Base-by-base conservation (phyloP, 495 filamentous ascomycete genomes). In the Xylaria sp. region DNA sequence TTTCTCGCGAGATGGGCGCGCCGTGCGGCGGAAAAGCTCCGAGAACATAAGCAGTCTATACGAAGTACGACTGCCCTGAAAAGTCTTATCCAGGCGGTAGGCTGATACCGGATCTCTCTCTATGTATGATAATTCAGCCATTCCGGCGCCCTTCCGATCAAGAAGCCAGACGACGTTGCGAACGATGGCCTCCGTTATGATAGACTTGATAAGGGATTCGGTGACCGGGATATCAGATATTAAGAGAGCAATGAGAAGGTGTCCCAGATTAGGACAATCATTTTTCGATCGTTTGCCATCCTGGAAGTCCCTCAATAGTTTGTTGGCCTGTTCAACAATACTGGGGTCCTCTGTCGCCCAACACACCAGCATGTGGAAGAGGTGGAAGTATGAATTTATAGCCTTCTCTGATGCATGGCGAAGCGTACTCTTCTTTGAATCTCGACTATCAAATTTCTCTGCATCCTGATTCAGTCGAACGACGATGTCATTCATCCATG, bases 161-260 rank as follows among this genome's bases (percentile, higher is more conserved):
- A 87, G 78, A 76, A 87, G 82, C 84, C 84, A 86, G 52, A 87
- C 84, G 19, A 87, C 85, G 63, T 87, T 87, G 37, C 85, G 79
- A 9, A 80, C 80, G 58, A 86, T 81, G 1, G 85, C 79, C 72
- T 87, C 86, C 35, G 75, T 81, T 74, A 87, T 80, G 64, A 87
- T 84, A 21, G 77, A 72, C 61, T 79, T 80, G 24, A 77, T 79
- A 4, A 88, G 77, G 3, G 52, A 68, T 29, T 81, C 76, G 44
- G 81, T 84, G 41, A 84, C 75, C 12, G 79, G 77, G n/a, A 78
- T 48, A 65, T 83, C 79, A 65, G 81, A 83, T 71, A 87, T 83
- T 21, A 88, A 76, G 29, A 81, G 76, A 0, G 82, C 80, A 12
- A 85, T 77, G 37, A 87, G 81, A 12, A 88, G 79, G 63, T 84